Percentiles rank a stretch among this genome's conserved stretches.
Conservation (phyloP, 202 grass and related monocot genomes). For the Alloteropsis angusta region DNA sequence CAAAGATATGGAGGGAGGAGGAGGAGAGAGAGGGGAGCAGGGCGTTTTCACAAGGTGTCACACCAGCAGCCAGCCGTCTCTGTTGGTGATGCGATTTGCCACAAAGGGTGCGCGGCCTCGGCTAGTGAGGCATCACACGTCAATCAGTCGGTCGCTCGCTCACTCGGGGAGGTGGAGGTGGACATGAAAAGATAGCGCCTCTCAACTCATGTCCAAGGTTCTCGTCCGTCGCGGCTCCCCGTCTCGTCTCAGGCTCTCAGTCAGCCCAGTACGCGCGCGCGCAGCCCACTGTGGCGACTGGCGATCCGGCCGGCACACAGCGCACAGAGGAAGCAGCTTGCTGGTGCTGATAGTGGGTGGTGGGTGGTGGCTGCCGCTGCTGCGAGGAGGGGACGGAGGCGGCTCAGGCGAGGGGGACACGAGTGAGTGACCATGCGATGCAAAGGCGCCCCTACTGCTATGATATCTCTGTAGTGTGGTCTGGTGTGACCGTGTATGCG, state of each 20-base stretch:
- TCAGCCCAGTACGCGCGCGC: not conserved
- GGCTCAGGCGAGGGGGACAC: not conserved
- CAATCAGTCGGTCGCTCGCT: slow-evolving; percentile 22
- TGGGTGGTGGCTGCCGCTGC: not conserved
- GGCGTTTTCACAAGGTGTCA: slow-evolving; percentile 25
- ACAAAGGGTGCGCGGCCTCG: not conserved
- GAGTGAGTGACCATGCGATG: slow-evolving; percentile 25
- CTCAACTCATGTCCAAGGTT: slow-evolving; percentile 49
- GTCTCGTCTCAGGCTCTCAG: not conserved
- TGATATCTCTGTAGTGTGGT: not conserved
- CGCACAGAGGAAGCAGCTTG: not conserved
- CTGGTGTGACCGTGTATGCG: not conserved
- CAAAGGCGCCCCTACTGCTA: not conserved
- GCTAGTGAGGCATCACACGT: slow-evolving; percentile 50
- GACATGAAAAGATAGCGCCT: slow-evolving; percentile 57
- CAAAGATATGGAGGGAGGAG: not conserved
- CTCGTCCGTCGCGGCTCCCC: not conserved
- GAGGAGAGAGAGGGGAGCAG: not conserved
- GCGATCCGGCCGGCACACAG: not conserved
- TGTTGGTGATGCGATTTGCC: slow-evolving; percentile 43
- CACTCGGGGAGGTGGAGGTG: slow-evolving; percentile 2
- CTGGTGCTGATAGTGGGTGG: not conserved
- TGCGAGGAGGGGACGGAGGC: not conserved
- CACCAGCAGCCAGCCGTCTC: slow-evolving; percentile 33
- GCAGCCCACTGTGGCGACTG: slow-evolving; percentile 15